Base-by-base conservation (phyloP, 306 rosid genomes). In the Vigna angularis region DNA sequence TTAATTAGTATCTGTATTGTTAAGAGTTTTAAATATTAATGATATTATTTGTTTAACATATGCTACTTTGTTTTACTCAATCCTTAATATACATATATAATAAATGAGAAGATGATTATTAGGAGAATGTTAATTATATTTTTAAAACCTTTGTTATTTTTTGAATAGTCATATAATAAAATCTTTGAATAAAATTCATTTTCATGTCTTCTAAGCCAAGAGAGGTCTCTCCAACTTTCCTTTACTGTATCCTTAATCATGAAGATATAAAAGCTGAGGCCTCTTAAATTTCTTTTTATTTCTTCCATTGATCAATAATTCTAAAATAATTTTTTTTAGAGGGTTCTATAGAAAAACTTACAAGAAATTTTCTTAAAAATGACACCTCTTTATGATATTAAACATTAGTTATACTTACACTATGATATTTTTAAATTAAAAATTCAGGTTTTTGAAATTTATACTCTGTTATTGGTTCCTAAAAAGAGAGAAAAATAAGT, bases 201-300 rank as follows among this genome's bases (percentile, higher is more conserved):
- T 78, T 58, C 12, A 47, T 77, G 72, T 71, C 84, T 83, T 82
- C 75, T 5, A 65, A 74, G 86, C 76, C 1, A 59, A 79, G 79
- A 79, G 81, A 71, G 18, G 40, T 15, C 36, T 47, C 75, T 2
- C 62, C 67, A 12, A 53, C 67, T 75, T 71, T 66, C 28, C 40
- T 56, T 58, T 36, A 59, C 18, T 59, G 13, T 16, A 5, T 28
- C 66, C 17, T 57, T 28, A 28, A 59, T 28, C 40, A 59, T 59
- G 18, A 59, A 59, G 18, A 28, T 59, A 28, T 34, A 34, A 28
- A 9, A 40, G 45, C 47, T 1, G 40, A 26, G 18, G 10, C 30
- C 14, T 12, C 6, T 26, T 59, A 36, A 11, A 24, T 24, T 26
- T 58, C 10, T 14, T 58, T 26, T 12, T 9, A 44, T 24, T 15